Evolutionary conservation across 192 early-diverging fungal species (phyloP), one percentile per base, ranked within the genome.

Genomic region (Rhizophagus sp.): DNA sequence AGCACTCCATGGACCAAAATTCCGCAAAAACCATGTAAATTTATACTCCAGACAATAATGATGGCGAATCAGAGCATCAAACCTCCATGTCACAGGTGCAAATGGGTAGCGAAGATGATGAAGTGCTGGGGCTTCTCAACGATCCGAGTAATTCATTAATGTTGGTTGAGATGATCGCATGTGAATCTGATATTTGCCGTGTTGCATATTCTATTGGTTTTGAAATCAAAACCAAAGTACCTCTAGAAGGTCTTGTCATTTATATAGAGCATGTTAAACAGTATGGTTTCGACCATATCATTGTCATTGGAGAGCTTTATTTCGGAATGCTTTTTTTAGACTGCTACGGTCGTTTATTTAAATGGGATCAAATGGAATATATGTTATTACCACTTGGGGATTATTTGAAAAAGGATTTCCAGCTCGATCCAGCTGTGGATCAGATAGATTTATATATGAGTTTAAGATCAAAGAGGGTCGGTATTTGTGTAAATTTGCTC

Each of bases 211-310:
- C 12, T 73, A 24, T 73, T 12, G 36, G 33, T 36, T 15, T 24
- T 73, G 4, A 73, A 44, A 34, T 73, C 44, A n/a, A 73, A 73
- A 30, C 2, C 24, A 36, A 36, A n/a, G 70, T 15, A 19, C 70
- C 41, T 73, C 25, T 47, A 34, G 13, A n/a, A 50, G 1, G 17
- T 73, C 36, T 24, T 73, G 49, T 36, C 10, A 3, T 24, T 13
- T 73, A 73, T 73, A 73, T 73, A 36, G 15, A 73, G 12, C 27
- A 4, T 41, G 70, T 73, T 73, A 73, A 73, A 73, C 0, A 15
- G 11, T 73, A 73, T 73, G 36, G 70, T 41, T 73, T 73, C 5
- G 22, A 73, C 25, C 70, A 73, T 73, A 73, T 73, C 13, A 73
- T 73, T 49, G 12, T 73, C 41, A 73, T 41, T 36, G 70, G 70